Conservation (phyloP, 805 yeast genomes). For the Candida krabiensis region DNA sequence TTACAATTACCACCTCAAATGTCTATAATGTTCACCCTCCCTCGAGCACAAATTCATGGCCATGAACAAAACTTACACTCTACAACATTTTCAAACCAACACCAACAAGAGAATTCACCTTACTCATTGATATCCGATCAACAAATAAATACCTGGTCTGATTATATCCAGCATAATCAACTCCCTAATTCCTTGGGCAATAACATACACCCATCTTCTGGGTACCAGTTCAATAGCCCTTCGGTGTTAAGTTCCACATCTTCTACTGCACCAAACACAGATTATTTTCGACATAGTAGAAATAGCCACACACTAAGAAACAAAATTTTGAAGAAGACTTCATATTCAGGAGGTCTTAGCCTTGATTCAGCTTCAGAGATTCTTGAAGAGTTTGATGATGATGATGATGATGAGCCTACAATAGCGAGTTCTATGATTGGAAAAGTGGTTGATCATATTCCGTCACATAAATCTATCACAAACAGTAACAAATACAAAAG, state of each 20-base stretch:
- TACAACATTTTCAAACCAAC: too few species aligned
- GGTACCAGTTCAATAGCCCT: too few species aligned
- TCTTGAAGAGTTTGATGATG: neutral
- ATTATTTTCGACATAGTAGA: neutral
- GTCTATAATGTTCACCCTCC: too few species aligned
- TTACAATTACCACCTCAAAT: too few species aligned
- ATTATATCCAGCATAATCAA: conserved; percentile 2
- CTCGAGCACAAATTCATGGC: too few species aligned
- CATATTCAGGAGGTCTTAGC: neutral
- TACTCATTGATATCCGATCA: conserved; percentile 1
- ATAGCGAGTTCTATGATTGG: neutral
- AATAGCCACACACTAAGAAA: too few species aligned
- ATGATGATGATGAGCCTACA: neutral
- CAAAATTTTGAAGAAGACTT: too few species aligned
- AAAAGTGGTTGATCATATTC: neutral
- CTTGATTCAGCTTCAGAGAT: neutral
- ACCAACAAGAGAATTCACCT: neutral
- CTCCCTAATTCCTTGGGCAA: neutral
- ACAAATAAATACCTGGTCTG: conserved; percentile 2
- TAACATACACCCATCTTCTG: too few species aligned
- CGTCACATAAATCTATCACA: conserved; percentile 14
- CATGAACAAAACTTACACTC: too few species aligned
- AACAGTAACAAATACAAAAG: conserved; percentile 16
- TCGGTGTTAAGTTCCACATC: neutral
- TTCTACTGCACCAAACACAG: conserved; percentile 1